These are phyloP conservation scores for Russula earlei DNA, from an alignment of 768 basidiomycete genomes.

Conservation along the genomic window DNA sequence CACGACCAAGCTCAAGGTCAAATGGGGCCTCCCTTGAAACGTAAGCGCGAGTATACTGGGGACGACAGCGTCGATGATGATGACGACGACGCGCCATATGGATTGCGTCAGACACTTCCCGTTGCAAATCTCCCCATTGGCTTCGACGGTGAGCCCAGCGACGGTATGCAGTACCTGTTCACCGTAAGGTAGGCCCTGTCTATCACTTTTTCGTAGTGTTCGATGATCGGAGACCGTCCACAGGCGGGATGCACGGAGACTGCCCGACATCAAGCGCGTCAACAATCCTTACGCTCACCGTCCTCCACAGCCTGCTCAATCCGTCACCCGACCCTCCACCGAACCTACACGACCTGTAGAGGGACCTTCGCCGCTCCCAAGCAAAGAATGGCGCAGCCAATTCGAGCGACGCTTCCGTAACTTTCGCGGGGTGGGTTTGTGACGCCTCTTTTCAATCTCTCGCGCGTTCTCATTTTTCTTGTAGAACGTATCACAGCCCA, in stretches of 20 bases:
- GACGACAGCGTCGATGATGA: slow-evolving; percentile 41
- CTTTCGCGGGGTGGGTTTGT: slow-evolving; percentile 44
- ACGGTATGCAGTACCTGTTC: slow-evolving; percentile 77
- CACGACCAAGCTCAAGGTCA: not conserved
- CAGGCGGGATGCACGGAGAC: slow-evolving; percentile 61
- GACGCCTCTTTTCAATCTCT: not conserved
- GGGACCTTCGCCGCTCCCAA: slow-evolving; percentile 40
- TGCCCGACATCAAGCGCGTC: slow-evolving; percentile 58
- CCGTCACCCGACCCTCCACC: slow-evolving; percentile 11
- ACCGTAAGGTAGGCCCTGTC: slow-evolving; percentile 52
- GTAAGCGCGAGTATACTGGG: slow-evolving; percentile 38
- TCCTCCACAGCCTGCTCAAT: slow-evolving; percentile 13
- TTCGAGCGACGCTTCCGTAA: slow-evolving; percentile 55
- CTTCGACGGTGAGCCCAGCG: slow-evolving; percentile 53
- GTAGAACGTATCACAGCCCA: slow-evolving; percentile 61
- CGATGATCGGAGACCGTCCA: not conserved
- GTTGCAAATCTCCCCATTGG: slow-evolving; percentile 70
- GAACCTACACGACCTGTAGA: slow-evolving; percentile 19
- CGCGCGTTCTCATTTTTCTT: not conserved
- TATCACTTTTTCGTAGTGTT: not conserved
- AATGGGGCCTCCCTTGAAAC: slow-evolving; percentile 33
- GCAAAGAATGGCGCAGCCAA: slow-evolving; percentile 52
- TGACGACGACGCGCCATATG: slow-evolving; percentile 53
- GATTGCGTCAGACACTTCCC: slow-evolving; percentile 61
- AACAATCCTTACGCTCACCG: slow-evolving; percentile 55